Conservation (phyloP, 495 filamentous ascomycete species). For the Apodospora peruviana region DNA sequence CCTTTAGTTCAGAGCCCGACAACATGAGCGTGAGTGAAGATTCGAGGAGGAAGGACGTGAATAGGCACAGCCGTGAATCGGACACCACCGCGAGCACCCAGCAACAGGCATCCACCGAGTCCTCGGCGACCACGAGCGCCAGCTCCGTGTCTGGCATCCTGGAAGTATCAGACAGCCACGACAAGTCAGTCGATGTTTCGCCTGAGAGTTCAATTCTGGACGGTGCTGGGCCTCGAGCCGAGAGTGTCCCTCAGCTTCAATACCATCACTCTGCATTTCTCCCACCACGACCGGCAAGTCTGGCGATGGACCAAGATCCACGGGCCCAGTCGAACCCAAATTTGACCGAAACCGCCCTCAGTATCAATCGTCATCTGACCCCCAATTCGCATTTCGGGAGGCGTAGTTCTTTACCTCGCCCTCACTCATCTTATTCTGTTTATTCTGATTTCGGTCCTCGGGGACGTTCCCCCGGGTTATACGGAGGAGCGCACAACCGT, state of each 20-base stretch:
- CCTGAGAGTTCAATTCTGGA: constrained; percentile 38
- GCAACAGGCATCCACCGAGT: constrained; percentile 37
- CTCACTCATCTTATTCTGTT: constrained; percentile 65
- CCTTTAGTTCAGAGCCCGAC: constrained; percentile 23
- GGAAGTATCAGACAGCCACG: constrained; percentile 35
- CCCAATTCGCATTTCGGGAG: constrained; percentile 44
- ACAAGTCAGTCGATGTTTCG: constrained; percentile 32
- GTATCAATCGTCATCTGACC: constrained; percentile 53
- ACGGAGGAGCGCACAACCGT: constrained; percentile 39
- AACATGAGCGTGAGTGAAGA: constrained; percentile 26
- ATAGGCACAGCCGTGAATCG: constrained; percentile 44
- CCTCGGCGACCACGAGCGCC: constrained; percentile 43
- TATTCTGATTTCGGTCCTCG: constrained; percentile 59
- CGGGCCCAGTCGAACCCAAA: constrained; percentile 43
- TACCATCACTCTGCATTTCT: constrained; percentile 49
- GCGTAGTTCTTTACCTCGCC: constrained; percentile 55
- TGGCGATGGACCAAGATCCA: constrained; percentile 27
- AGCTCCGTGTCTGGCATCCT: constrained; percentile 44
- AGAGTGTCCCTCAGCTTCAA: constrained; percentile 47
- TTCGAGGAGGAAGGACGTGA: constrained; percentile 25
- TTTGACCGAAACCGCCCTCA: constrained; percentile 30
- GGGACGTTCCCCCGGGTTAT: constrained; percentile 55
- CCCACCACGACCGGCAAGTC: constrained; percentile 30
- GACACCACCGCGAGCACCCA: constrained; percentile 41
- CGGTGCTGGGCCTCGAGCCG: constrained; percentile 20